A percentile compares a stretch with the other conserved stretches of the same genome.
phyloP scores from a whole-genome alignment of 768 basidiomycete species.

The Leccinum fibrillosum region DNA sequence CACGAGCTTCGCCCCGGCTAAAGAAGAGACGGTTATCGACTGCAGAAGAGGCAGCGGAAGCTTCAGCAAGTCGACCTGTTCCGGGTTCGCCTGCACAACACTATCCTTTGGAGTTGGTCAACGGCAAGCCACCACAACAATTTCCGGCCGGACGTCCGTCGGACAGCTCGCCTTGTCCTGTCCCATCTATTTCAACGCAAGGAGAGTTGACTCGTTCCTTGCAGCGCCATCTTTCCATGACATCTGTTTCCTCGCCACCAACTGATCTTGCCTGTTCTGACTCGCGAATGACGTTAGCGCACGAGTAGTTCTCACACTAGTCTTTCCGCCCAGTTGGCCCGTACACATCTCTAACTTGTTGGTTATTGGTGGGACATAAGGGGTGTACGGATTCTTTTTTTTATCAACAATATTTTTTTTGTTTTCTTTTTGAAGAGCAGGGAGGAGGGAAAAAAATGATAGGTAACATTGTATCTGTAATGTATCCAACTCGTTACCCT shows the following conservation, averaged over 20 bases:
- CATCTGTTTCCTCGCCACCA: slow-evolving; percentile 12
- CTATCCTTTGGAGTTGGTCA: slow-evolving; percentile 21
- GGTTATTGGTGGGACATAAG: not conserved
- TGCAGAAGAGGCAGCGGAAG: not conserved
- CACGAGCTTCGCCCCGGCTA: slow-evolving; percentile 15
- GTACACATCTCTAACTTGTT: not conserved
- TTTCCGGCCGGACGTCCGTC: slow-evolving; percentile 25
- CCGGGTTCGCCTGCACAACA: slow-evolving; percentile 2
- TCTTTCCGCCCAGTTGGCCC: not conserved
- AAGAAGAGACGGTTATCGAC: slow-evolving; percentile 28
- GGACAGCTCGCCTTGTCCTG: not conserved
- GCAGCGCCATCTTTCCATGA: slow-evolving; percentile 28
- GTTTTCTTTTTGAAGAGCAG: not conserved
- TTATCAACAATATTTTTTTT: slow-evolving; percentile 6
- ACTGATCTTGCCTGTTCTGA: slow-evolving; percentile 16
- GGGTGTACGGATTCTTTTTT: slow-evolving; percentile 3
- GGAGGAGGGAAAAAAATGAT: slow-evolving; percentile 1
- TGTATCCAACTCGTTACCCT: slow-evolving; percentile 21
- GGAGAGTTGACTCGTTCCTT: slow-evolving; percentile 18
- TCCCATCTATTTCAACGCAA: slow-evolving; percentile 5
- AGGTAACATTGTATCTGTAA: slow-evolving; percentile 25
- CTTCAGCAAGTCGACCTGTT: slow-evolving; percentile 2
- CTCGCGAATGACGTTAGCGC: slow-evolving; percentile 21
- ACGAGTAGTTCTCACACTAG: slow-evolving; percentile 2
- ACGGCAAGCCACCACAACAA: slow-evolving; percentile 32